phyloP scores from a whole-genome alignment of 1,284 basidiomycete genomes.

The Rugosomyces carneus region DNA sequence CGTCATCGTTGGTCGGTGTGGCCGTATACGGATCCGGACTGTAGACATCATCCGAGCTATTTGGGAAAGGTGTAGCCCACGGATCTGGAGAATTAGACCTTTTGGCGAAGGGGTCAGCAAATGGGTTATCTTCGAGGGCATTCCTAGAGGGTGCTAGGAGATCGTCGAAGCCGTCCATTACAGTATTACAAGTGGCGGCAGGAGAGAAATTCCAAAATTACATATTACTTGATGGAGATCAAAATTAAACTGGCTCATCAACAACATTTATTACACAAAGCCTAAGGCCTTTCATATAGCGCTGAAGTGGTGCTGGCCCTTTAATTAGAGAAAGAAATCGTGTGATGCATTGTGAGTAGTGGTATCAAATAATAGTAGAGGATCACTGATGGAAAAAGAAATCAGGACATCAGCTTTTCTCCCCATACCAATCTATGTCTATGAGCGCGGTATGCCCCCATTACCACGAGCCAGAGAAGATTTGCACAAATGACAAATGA shows the following conservation, averaged over 20 bases:
- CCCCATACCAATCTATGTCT: constrained; percentile 70
- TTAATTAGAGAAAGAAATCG: too few relatives aligned
- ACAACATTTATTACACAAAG: too few relatives aligned
- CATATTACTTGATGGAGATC: neutral
- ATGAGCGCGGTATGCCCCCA: constrained; percentile 64
- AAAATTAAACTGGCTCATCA: neutral
- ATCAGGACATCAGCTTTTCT: constrained; percentile 62
- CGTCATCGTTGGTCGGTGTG: constrained; percentile 4
- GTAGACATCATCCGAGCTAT: constrained; percentile 17
- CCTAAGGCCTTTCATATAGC: too few relatives aligned
- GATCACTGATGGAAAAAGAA: neutral
- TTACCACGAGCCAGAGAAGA: constrained; percentile 54
- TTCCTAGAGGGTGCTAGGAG: constrained; percentile 58
- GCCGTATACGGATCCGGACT: constrained; percentile 10
- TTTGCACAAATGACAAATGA: constrained; percentile 50
- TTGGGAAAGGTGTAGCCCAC: constrained; percentile 52
- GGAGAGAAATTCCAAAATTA: neutral
- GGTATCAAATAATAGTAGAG: neutral
- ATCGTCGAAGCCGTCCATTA: constrained; percentile 74
- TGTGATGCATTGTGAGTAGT: neutral
- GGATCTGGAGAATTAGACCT: constrained; percentile 71
- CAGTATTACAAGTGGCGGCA: neutral
- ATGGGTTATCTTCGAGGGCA: constrained; percentile 67
- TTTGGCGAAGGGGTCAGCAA: constrained; percentile 66
- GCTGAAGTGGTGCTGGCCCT: too few relatives aligned